Percentiles rank a stretch among this genome's conserved stretches.
These are phyloP conservation scores for Aphanocladium album DNA, from an alignment of 2,329 filamentous ascomycete genomes.

Conservation along the genomic window DNA sequence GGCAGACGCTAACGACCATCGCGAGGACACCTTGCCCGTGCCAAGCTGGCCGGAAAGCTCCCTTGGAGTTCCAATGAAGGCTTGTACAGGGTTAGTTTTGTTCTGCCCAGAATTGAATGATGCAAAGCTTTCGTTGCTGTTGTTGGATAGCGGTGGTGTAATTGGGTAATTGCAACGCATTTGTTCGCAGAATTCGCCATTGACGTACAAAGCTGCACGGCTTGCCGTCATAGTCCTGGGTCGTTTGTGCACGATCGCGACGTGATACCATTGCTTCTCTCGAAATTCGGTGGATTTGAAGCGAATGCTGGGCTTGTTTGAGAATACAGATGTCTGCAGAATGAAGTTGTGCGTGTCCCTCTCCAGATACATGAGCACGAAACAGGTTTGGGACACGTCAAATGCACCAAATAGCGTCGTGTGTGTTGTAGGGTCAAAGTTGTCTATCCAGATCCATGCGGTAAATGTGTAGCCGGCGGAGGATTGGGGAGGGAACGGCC, in stretches of 20 bases:
- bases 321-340: constrained; percentile 87
- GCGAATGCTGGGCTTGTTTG: constrained; percentile 79
- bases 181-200: constrained; percentile 92
- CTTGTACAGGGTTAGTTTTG: constrained; percentile 70
- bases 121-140: constrained; percentile 62
- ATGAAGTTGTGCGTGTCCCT: constrained; percentile 92
- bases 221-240: constrained; percentile 70
- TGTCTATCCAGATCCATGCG: constrained; percentile 83
- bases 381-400: constrained; percentile 87
- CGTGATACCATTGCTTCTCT: constrained; percentile 83
- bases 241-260: constrained; percentile 79
- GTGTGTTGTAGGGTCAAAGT: constrained; percentile 77
- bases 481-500: constrained; percentile 74
- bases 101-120: constrained; percentile 56
- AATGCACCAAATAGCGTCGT: constrained; percentile 96
- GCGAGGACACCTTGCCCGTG: constrained; percentile 66
- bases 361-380: constrained; percentile 88
- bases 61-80: constrained; percentile 87
- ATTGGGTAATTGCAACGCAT: constrained; percentile 83
- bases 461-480: constrained; percentile 84
- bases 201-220: constrained; percentile 81
- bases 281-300: constrained; percentile 82
- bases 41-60: constrained; percentile 76
- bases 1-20: constrained; percentile 85
- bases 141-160: constrained; percentile 60